Percentiles rank a stretch among this genome's conserved stretches.
Evolutionary conservation across 176 grass and related monocot genomes (phyloP).

Genomic region (Musa schizocarpa): DNA sequence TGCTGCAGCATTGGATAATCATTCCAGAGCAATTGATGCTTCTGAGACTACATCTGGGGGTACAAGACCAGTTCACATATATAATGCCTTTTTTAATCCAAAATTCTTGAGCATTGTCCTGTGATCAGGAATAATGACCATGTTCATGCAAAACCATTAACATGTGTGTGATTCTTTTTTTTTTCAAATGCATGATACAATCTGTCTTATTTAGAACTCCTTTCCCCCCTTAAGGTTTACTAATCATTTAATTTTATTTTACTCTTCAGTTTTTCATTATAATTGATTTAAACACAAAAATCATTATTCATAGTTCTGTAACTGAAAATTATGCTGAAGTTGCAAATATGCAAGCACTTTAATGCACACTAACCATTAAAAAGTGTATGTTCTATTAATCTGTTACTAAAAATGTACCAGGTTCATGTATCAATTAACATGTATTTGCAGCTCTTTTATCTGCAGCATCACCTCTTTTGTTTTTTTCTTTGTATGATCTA

Average conservation of each 20-base stretch:
- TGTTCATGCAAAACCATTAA: background rate
- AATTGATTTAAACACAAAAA: no score
- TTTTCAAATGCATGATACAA: no score
- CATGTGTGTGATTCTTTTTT: no score
- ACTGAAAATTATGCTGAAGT: background rate
- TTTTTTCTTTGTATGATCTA: no score
- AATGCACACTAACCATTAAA: background rate
- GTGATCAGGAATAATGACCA: background rate
- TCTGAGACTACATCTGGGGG: conserved; percentile 29
- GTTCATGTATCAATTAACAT: no score
- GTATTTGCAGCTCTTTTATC: no score
- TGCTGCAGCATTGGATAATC: conserved; percentile 8
- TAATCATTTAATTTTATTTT: background rate
- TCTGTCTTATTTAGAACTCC: no score
- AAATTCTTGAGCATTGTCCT: conserved; percentile 5
- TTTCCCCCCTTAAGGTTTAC: no score
- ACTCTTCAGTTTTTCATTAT: background rate
- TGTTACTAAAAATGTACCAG: no score
- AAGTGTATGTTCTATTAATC: no score
- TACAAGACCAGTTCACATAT: conserved; percentile 24
- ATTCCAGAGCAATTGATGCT: conserved; percentile 7
- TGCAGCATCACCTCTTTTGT: no score
- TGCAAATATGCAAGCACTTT: background rate
- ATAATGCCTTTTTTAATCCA: background rate
- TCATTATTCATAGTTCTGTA: background rate